phyloP scores from a whole-genome alignment of 2,329 filamentous ascomycete species.

The Chalaropsis thielavioides region DNA sequence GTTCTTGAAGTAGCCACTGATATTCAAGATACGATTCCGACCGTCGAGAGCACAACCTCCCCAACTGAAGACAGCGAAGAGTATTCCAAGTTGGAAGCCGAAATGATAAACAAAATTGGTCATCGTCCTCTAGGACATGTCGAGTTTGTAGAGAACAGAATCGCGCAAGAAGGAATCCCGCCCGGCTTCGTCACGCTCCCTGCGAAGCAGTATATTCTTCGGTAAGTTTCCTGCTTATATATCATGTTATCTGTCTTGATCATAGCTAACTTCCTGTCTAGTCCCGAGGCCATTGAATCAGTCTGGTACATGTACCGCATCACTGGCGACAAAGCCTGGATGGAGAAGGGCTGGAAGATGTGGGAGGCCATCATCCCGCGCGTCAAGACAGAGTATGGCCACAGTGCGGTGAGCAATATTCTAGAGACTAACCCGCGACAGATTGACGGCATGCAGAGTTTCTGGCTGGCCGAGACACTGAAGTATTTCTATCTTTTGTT shows the following conservation, averaged over 20 bases:
- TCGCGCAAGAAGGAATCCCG: constrained; percentile 33
- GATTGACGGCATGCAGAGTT: constrained; percentile 64
- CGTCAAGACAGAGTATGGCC: constrained; percentile 51
- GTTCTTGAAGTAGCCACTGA: too few relatives aligned
- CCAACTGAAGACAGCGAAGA: neutral
- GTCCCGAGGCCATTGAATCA: constrained; percentile 75
- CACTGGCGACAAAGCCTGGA: constrained; percentile 60
- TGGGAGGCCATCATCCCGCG: constrained; percentile 55
- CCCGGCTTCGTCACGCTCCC: constrained; percentile 36
- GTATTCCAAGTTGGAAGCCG: neutral
- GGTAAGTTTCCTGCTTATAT: constrained; percentile 30
- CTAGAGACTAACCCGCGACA: constrained; percentile 29
- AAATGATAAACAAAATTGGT: constrained; percentile 14
- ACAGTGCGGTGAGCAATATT: constrained; percentile 57
- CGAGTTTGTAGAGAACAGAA: constrained; percentile 36
- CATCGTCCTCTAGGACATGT: constrained; percentile 35
- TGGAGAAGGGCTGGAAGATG: constrained; percentile 78
- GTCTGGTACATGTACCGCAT: constrained; percentile 86
- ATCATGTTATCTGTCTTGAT: neutral
- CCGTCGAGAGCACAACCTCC: neutral
- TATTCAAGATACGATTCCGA: too few relatives aligned
- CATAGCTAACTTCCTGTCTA: constrained; percentile 23
- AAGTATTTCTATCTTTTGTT: constrained; percentile 88
- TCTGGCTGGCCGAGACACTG: constrained; percentile 80
- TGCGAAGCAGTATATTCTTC: constrained; percentile 42